A percentile compares a stretch with the other conserved stretches of the same genome.
Conservation (phyloP, 345 rosid genomes). For the Isatis tinctoria region DNA sequence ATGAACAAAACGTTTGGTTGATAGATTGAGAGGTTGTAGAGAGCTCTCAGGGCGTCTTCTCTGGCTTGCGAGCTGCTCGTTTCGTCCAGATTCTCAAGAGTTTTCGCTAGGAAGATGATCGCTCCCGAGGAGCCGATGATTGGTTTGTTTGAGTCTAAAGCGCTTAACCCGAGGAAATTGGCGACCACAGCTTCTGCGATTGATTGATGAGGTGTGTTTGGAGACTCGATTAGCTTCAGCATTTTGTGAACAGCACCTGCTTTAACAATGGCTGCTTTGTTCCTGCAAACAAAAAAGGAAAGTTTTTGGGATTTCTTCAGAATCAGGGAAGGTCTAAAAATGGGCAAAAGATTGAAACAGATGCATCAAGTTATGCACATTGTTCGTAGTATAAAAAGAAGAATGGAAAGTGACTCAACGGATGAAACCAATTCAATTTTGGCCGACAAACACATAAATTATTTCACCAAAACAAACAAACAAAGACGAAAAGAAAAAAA, state of each 20-base stretch:
- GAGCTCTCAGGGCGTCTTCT: conserved; percentile 85
- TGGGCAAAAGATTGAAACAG: background rate
- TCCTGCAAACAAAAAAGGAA: conserved; percentile 43
- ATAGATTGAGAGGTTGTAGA: conserved; percentile 78
- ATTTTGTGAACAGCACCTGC: conserved; percentile 96
- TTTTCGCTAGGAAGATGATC: conserved; percentile 63
- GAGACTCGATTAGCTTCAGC: conserved; percentile 73
- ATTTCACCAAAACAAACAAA: conserved; percentile 9
- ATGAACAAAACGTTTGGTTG: conserved; percentile 54
- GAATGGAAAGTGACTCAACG: background rate
- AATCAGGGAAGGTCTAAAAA: background rate
- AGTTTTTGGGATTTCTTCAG: background rate
- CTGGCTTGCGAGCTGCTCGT: conserved; percentile 57
- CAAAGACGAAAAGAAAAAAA: background rate
- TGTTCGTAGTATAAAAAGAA: background rate
- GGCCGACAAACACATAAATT: conserved; percentile 1
- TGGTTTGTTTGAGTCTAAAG: conserved; percentile 81
- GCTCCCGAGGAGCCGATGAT: conserved; percentile 94
- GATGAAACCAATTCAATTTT: background rate
- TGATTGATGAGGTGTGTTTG: conserved; percentile 38
- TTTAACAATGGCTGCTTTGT: conserved; percentile 97
- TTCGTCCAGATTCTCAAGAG: conserved; percentile 41
- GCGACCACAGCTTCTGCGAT: conserved; percentile 87
- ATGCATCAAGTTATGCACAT: conserved; percentile 13
- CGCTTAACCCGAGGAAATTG: conserved; percentile 89